These are phyloP conservation scores for Trichosanthes cucumerina DNA, from an alignment of 306 rosid genomes.

Conservation along the genomic window DNA sequence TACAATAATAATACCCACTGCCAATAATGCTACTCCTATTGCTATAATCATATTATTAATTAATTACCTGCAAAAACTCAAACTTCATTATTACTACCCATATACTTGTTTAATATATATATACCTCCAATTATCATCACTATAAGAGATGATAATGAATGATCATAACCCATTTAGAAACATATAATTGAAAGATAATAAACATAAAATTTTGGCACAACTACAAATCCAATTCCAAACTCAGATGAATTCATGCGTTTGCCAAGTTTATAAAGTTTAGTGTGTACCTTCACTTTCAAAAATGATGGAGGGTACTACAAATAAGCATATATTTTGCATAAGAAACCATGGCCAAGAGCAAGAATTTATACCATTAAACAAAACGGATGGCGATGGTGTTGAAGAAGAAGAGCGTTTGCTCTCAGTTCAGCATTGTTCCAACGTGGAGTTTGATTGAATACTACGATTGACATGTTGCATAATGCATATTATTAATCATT, in stretches of 20 bases:
- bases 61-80: conserved; percentile 15
- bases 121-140: too few species aligned
- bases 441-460: too few species aligned
- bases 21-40: conserved; percentile 29
- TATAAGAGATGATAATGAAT: too few species aligned
- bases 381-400: background rate
- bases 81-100: background rate
- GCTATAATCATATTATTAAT: conserved; percentile 35
- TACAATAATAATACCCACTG: conserved; percentile 37
- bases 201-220: too few species aligned
- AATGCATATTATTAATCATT: too few species aligned
- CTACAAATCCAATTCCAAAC: background rate
- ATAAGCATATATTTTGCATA: background rate
- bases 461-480: too few species aligned
- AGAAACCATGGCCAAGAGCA: background rate
- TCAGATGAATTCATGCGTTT: background rate
- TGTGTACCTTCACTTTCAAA: background rate
- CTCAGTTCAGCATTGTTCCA: too few species aligned
- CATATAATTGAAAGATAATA: too few species aligned
- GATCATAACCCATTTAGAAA: too few species aligned
- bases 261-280: background rate
- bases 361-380: background rate
- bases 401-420: background rate
- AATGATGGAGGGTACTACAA: background rate
- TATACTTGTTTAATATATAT: too few species aligned